Evolutionary conservation across 257 asterid genomes (phyloP).

Genomic region (Nicotiana noctiflora): DNA sequence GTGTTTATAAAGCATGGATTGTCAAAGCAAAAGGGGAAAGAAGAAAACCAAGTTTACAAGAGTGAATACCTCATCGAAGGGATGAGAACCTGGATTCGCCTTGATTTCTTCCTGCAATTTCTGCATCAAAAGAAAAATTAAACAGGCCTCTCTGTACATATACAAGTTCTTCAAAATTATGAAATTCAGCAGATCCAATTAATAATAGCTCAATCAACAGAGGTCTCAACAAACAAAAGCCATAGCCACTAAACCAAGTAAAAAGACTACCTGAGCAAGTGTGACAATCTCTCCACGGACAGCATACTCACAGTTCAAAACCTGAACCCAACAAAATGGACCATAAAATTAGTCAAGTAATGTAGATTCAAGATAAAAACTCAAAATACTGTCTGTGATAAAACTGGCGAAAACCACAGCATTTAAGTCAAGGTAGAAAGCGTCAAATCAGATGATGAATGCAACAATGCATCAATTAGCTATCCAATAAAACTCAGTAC

Average conservation of each 20-base stretch:
- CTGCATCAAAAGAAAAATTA: constrained; percentile 27
- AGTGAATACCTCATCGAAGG: constrained; percentile 51
- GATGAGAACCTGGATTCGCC: constrained; percentile 40
- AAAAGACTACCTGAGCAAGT: constrained; percentile 69
- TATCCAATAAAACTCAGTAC: background rate
- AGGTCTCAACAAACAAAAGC: background rate
- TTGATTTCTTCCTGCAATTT: constrained; percentile 42
- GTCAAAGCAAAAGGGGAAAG: background rate
- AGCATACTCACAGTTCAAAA: constrained; percentile 86
- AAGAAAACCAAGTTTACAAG: background rate
- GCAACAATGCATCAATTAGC: background rate
- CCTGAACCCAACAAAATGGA: constrained; percentile 36
- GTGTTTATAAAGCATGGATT: background rate
- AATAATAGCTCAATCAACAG: background rate
- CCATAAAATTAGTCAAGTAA: background rate
- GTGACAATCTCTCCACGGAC: constrained; percentile 95
- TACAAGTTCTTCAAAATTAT: background rate
- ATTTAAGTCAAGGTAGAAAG: background rate
- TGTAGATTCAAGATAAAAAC: background rate
- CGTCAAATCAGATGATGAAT: background rate
- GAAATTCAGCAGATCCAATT: background rate
- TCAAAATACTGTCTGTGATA: background rate
- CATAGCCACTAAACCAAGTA: no score
- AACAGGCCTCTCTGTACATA: background rate
- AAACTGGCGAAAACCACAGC: background rate